phyloP scores from a whole-genome alignment of 2,329 filamentous ascomycete genomes.

The Beauveria sp. region DNA sequence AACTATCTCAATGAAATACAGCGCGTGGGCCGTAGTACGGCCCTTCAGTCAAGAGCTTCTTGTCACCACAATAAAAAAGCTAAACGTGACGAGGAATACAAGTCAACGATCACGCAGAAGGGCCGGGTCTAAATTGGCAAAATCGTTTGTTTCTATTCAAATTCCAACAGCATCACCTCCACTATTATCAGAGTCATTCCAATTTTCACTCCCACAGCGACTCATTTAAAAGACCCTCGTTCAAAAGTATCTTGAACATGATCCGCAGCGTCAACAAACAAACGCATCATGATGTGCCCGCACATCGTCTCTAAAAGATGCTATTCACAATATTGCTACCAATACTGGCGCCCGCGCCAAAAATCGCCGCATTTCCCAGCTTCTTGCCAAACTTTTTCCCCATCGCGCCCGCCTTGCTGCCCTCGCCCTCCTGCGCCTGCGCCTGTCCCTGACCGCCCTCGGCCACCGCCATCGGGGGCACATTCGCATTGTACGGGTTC shows the following conservation, averaged over 20 bases:
- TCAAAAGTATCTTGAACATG: too few relatives aligned
- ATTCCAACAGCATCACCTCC: not conserved
- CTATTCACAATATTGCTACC: conserved; percentile 85
- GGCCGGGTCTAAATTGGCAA: too few relatives aligned
- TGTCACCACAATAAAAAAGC: too few relatives aligned
- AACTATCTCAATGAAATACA: too few relatives aligned
- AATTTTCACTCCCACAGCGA: too few relatives aligned
- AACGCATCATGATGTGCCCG: not conserved
- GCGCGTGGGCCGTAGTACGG: too few relatives aligned
- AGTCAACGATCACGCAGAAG: too few relatives aligned
- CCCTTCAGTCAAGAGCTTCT: too few relatives aligned
- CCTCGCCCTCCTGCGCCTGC: conserved; percentile 19
- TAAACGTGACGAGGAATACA: too few relatives aligned
- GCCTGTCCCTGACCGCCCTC: conserved; percentile 37
- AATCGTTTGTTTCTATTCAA: too few relatives aligned
- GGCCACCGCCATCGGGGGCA: conserved; percentile 68
- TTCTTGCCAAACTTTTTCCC: conserved; percentile 98
- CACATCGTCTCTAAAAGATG: conserved; percentile 61
- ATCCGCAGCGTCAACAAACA: not conserved
- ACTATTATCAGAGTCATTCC: not conserved
- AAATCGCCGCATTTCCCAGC: conserved; percentile 70
- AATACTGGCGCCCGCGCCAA: conserved; percentile 86
- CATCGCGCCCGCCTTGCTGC: conserved; percentile 59
- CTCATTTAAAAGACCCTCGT: too few relatives aligned
- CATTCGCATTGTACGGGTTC: conserved; percentile 60